Evolutionary conservation across 495 filamentous ascomycete genomes (phyloP).

Genomic region (Penicillium parvum): DNA sequence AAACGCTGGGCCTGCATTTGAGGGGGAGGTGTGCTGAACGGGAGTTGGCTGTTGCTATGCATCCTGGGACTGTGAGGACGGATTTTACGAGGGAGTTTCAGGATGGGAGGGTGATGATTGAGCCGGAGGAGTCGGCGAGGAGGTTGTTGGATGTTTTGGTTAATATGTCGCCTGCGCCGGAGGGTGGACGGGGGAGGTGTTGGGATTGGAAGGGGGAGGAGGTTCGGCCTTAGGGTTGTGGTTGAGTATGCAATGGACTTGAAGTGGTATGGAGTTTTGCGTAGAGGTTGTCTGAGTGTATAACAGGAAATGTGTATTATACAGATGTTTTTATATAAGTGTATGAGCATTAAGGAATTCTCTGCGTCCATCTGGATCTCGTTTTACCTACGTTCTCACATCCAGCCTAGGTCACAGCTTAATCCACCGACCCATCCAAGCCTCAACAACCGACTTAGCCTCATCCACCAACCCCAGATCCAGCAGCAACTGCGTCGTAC

Average conservation of each 20-base stretch:
- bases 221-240: constrained; percentile 48
- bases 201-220: constrained; percentile 79
- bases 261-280: no score
- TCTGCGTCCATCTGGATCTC: no score
- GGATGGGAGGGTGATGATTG: constrained; percentile 56
- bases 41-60: constrained; percentile 64
- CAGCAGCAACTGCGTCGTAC: constrained; percentile 59
- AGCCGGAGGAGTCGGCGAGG: constrained; percentile 56
- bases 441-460: constrained; percentile 57
- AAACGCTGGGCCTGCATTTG: constrained; percentile 70
- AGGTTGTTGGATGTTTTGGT: constrained; percentile 53
- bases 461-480: constrained; percentile 68
- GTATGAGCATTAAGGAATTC: no score
- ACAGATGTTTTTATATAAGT: no score
- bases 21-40: constrained; percentile 47
- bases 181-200: constrained; percentile 57
- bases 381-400: no score
- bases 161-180: constrained; percentile 25
- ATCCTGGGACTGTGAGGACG: constrained; percentile 80
- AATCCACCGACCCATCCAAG: constrained; percentile 69
- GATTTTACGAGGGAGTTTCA: constrained; percentile 70
- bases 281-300: no score
- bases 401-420: constrained; percentile 12
- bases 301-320: no score
- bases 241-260: background rate